Conservation (phyloP, 1,284 basidiomycete species). For the Polyporus tsugae region DNA sequence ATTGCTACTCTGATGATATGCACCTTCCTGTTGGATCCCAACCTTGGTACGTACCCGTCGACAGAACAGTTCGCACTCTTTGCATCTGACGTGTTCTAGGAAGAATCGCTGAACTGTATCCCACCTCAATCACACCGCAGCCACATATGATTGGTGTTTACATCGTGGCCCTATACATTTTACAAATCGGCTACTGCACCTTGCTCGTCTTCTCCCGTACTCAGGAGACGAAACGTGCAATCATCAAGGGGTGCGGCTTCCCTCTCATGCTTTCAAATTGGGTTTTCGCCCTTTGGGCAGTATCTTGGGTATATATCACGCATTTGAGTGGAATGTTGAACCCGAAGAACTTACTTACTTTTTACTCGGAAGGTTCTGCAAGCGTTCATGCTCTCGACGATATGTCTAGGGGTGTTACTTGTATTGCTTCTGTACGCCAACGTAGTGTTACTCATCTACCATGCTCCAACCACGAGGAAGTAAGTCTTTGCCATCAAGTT, state of each 20-base stretch:
- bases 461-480: slow-evolving; percentile 56
- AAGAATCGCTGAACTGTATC: slow-evolving; percentile 62
- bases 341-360: not conserved
- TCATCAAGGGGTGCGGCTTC: slow-evolving; percentile 81
- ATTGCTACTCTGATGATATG: slow-evolving; percentile 69
- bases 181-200: slow-evolving; percentile 83
- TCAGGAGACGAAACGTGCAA: slow-evolving; percentile 79
- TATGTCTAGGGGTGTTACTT: slow-evolving; percentile 67
- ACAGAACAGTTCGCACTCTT: not conserved
- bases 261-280: slow-evolving; percentile 85
- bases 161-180: slow-evolving; percentile 64
- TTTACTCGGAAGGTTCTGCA: slow-evolving; percentile 58
- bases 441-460: slow-evolving; percentile 69
- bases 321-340: not conserved
- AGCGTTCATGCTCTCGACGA: slow-evolving; percentile 66
- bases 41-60: slow-evolving; percentile 50
- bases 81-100: slow-evolving; percentile 44
- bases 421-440: slow-evolving; percentile 73
- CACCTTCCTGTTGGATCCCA: slow-evolving; percentile 60
- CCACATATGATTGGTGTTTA: slow-evolving; percentile 72
- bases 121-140: slow-evolving; percentile 79
- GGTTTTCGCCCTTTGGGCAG: slow-evolving; percentile 84
- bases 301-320: slow-evolving; percentile 70
- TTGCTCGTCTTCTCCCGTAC: slow-evolving; percentile 77
- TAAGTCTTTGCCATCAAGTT: slow-evolving; percentile 6